Base-by-base conservation (phyloP, 495 filamentous ascomycete genomes). In the Terfezia claveryi region DNA sequence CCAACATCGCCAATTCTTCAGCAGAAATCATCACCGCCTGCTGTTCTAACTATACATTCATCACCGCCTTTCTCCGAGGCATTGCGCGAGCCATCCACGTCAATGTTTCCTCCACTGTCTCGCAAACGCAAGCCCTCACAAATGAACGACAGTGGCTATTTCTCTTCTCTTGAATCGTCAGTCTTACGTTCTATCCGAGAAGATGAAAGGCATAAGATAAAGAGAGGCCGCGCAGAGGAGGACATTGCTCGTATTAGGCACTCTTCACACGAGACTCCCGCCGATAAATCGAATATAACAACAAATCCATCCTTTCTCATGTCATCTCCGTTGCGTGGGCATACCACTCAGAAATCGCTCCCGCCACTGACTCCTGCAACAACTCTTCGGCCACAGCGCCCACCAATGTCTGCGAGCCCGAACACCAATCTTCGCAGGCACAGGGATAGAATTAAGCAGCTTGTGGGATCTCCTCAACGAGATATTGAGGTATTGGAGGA, bases 81-180 rank as follows among this genome's bases (percentile, higher is more conserved):
- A 37, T 77, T 77, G 44, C 78, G 79, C 61, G 80, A 78, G 55
- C 91, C 85, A 14, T 86, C 89, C 37, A 79, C 79, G 4, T 75
- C 73, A 53, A 75, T 79, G n/a, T 68, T 74, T 38, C 69, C 73
- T 17, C 68, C 74, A 20, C 78, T 79, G 5, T 81, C 82, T 17
- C 70, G 46, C 72, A 89, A 85, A 67, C 79, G 82, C 50, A 88
- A 84, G 64, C 76, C 79, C 60, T 71, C 71, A 4, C 77, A 78
- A 12, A 79, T 94, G 70, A 87, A 93, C 60, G 91, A 98, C 62
- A 94, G 88, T 66, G 91, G 91, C 10, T 98, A 95, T 66, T 94
- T 93, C 62, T 98, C 91, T 1, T 95, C 89, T 0, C 70, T 98
- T n/a, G 91, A 95, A 49, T 96, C 91, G 1, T 95, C 91, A 0